These are phyloP conservation scores for Leccinum disarticulatum DNA, from an alignment of 768 basidiomycete species.

Conservation along the genomic window DNA sequence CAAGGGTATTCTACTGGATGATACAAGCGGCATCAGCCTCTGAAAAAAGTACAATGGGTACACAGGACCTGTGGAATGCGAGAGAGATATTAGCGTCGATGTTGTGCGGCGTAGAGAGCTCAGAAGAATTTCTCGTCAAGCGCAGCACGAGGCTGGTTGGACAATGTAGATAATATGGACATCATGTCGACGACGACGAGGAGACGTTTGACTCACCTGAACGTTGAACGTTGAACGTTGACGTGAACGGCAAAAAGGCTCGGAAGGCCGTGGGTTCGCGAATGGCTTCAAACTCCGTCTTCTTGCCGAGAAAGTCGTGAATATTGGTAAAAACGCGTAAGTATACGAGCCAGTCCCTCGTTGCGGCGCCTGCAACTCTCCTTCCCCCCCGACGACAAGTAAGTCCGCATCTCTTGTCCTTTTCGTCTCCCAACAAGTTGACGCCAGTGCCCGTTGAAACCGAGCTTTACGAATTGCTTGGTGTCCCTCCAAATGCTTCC, in stretches of 20 bases:
- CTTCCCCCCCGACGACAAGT: conserved; percentile 23
- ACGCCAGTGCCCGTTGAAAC: conserved; percentile 68
- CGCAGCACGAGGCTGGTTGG: conserved; percentile 54
- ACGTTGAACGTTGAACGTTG: neutral
- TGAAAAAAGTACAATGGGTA: conserved; percentile 14
- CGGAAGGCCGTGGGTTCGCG: neutral
- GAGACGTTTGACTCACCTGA: conserved; percentile 23
- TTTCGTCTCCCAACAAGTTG: conserved; percentile 1
- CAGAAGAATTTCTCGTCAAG: conserved; percentile 47
- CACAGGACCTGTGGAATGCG: conserved; percentile 16
- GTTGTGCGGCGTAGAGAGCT: conserved; percentile 15
- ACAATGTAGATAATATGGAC: conserved; percentile 86
- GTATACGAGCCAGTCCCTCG: conserved; percentile 8
- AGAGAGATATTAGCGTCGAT: conserved; percentile 29
- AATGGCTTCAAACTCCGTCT: conserved; percentile 33
- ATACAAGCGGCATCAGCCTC: conserved; percentile 30
- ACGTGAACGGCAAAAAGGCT: neutral
- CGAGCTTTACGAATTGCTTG: conserved; percentile 85
- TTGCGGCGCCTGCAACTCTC: neutral
- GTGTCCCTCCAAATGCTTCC: conserved; percentile 64
- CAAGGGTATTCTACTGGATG: conserved; percentile 26
- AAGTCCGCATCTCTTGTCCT: conserved; percentile 18
- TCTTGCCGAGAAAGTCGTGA: conserved; percentile 28
- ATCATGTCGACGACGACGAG: conserved; percentile 45
- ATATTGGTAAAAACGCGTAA: conserved; percentile 28